Evolutionary conservation across 2,329 filamentous ascomycete species (phyloP), one percentile per base, ranked within the genome.

Genomic region (Aureobasidium sp.): DNA sequence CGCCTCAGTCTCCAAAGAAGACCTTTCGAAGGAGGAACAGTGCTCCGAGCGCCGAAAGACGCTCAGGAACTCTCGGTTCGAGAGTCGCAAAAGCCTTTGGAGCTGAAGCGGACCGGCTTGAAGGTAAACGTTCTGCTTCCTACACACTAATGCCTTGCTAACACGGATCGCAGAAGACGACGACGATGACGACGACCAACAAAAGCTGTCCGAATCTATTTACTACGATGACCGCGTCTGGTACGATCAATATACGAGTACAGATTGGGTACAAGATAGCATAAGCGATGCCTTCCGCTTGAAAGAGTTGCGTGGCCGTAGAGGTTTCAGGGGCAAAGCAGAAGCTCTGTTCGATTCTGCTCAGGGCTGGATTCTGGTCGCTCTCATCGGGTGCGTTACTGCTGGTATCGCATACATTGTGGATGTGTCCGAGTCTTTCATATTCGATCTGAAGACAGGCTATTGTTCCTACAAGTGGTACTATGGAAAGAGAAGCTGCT

Each of bases 161-260:
- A 43, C 47, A 24, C 26, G 2, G 2, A 44, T n/a, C 13, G 10
- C 36, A 50, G 57, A 57, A 47, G 57, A 55, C 37, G 46, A 48
- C 15, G 46, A 48, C 46, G 46, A 48, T 7, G 24, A 48, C 7
- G 26, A 48, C 15, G 60, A 81, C 64, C 77, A 87, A 75, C 74
- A 80, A 65, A 85, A 88, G 65, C 87, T 86, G 53, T 89, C 87
- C 69, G 77, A 81, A 37, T 87, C 85, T 5, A 76, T 88, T 10
- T 87, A 85, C 68, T 79, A 87, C 56, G 90, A 97, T 71, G 92
- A 97, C 68, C 87, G 94, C 64, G 89, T 95, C 10, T 97, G 94
- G 94, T 97, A 97, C 76, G 94, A 99, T 78, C 94, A 99, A 75
- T 96, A 96, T 71, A 96, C 92, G 6, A 96, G 90, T 7, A 97